These are phyloP conservation scores for Aspergillus nanangensis DNA, from an alignment of 495 filamentous ascomycete genomes.

Conservation along the genomic window DNA sequence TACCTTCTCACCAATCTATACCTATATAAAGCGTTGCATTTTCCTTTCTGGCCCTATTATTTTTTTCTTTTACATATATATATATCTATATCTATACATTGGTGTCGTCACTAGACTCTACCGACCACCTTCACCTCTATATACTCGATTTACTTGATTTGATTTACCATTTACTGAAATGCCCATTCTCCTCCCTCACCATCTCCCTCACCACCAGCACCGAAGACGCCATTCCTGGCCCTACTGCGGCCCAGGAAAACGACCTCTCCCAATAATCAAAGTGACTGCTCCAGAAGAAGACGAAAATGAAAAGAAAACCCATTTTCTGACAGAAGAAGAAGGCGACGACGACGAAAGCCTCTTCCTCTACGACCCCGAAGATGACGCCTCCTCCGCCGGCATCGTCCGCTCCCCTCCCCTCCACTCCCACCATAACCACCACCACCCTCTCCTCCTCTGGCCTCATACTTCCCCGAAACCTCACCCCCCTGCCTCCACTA, in stretches of 20 bases:
- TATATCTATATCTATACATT: too few species aligned
- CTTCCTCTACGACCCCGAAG: too few species aligned
- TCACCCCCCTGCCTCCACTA: background rate
- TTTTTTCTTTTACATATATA: too few species aligned
- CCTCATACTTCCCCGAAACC: slow-evolving; percentile 7
- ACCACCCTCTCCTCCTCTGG: slow-evolving; percentile 22
- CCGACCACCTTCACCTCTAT: background rate
- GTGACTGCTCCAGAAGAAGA: slow-evolving; percentile 10
- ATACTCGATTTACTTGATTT: too few species aligned
- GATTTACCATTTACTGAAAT: background rate
- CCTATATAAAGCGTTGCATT: too few species aligned
- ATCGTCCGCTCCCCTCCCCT: slow-evolving; percentile 22
- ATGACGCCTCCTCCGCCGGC: slow-evolving; percentile 32
- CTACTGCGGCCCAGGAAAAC: slow-evolving; percentile 25
- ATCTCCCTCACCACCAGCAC: slow-evolving; percentile 22
- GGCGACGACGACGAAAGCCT: slow-evolving; percentile 23
- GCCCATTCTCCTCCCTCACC: background rate
- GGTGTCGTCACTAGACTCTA: background rate
- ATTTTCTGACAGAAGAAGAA: slow-evolving; percentile 15
- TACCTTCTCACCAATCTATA: too few species aligned
- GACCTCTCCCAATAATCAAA: slow-evolving; percentile 9
- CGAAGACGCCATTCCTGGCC: slow-evolving; percentile 39
- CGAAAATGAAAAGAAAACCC: slow-evolving; percentile 10
- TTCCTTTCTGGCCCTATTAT: too few species aligned
- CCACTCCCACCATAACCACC: slow-evolving; percentile 1